These are phyloP conservation scores for Thelephora aurantiotincta DNA, from an alignment of 768 basidiomycete species.

Conservation along the genomic window DNA sequence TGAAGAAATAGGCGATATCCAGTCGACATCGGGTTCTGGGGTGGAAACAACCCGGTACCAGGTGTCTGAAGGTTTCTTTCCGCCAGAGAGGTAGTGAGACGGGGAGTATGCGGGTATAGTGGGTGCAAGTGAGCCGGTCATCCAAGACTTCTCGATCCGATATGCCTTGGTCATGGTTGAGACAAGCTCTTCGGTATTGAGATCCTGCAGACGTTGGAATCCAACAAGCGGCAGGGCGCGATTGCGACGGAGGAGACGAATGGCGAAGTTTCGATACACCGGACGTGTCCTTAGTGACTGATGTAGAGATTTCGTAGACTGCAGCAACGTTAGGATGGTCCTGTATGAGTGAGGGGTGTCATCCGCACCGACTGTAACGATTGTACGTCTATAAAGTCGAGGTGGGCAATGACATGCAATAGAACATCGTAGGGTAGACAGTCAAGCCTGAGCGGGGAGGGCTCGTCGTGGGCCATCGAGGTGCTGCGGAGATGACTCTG, in stretches of 20 bases:
- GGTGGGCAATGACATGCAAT: conserved; percentile 49
- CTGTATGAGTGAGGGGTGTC: background rate
- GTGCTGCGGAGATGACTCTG: background rate
- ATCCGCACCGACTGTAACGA: conserved; percentile 44
- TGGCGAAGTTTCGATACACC: conserved; percentile 53
- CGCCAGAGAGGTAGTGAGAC: conserved; percentile 25
- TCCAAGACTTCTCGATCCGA: conserved; percentile 49
- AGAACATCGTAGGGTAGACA: conserved; percentile 57
- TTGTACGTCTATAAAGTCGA: conserved; percentile 47
- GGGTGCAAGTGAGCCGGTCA: conserved; percentile 40
- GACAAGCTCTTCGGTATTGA: conserved; percentile 46
- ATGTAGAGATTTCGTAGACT: conserved; percentile 52
- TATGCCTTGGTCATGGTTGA: conserved; percentile 49
- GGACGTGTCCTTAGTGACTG: conserved; percentile 50
- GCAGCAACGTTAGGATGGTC: background rate
- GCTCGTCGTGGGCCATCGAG: background rate
- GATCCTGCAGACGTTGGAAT: conserved; percentile 54
- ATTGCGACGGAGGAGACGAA: conserved; percentile 47
- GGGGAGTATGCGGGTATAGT: conserved; percentile 20
- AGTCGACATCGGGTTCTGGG: conserved; percentile 57
- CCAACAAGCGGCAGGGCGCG: conserved; percentile 56
- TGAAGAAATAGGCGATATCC: conserved; percentile 65
- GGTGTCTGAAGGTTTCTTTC: background rate
- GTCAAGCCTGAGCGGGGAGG: conserved; percentile 10
- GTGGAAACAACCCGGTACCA: conserved; percentile 64